Conservation (phyloP, 768 basidiomycete species). For the Panellus pusillus region DNA sequence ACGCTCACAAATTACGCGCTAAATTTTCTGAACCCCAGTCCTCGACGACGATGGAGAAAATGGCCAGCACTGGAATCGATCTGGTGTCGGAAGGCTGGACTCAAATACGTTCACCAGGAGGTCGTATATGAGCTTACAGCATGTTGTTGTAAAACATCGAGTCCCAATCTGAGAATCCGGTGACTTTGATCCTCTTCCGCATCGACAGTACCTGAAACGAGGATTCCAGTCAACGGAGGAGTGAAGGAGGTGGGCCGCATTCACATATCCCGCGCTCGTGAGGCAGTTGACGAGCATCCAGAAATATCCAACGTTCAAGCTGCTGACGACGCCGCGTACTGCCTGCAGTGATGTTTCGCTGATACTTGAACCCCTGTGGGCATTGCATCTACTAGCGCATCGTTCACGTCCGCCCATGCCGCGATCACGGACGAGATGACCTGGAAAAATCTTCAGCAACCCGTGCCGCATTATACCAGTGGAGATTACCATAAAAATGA, state of each 20-base stretch:
- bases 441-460: conserved; percentile 36
- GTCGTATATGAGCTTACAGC: conserved; percentile 41
- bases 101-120: neutral
- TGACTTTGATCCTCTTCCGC: conserved; percentile 94
- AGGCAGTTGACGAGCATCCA: conserved; percentile 97
- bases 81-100: neutral
- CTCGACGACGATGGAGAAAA: conserved; percentile 83
- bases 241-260: conserved; percentile 28
- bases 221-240: conserved; percentile 7
- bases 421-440: conserved; percentile 92
- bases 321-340: conserved; percentile 47
- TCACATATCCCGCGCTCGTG: conserved; percentile 85
- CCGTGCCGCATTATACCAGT: neutral
- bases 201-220: conserved; percentile 81
- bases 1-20: conserved; percentile 82
- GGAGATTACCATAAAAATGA: conserved; percentile 80
- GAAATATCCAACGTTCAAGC: conserved; percentile 79
- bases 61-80: conserved; percentile 80
- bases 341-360: conserved; percentile 36
- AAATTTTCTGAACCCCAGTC: conserved; percentile 86
- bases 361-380: conserved; percentile 36
- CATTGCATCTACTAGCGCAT: conserved; percentile 36
- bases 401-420: conserved; percentile 89
- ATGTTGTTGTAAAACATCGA: conserved; percentile 99
- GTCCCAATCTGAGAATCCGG: conserved; percentile 97